A percentile compares a stretch with the other conserved stretches of the same genome.
phyloP scores from a whole-genome alignment of 305 asterid species.

The Stenogyne calaminthoides region DNA sequence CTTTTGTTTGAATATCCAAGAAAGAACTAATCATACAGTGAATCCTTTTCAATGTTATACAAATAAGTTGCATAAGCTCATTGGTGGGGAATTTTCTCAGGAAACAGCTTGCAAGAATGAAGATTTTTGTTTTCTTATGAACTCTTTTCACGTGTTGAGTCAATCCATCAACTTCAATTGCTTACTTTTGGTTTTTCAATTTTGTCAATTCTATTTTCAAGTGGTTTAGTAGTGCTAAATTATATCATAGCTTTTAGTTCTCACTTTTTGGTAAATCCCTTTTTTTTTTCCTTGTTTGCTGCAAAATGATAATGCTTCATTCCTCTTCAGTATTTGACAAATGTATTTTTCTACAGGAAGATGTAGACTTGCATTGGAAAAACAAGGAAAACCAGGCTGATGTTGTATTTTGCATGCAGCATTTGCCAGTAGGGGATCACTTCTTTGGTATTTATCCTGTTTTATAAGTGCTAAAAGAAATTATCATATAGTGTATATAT shows the following conservation, averaged over 20 bases:
- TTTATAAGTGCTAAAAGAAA: conserved; percentile 12
- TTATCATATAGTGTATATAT: neutral
- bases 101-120: neutral
- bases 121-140: neutral
- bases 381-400: conserved; percentile 82
- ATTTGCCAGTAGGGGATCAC: conserved; percentile 67
- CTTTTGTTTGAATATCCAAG: neutral
- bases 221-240: neutral
- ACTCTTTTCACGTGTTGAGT: neutral
- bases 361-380: conserved; percentile 57
- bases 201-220: conserved; percentile 17
- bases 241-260: conserved; percentile 9
- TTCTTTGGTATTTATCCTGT: conserved; percentile 10
- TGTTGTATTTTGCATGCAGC: conserved; percentile 88
- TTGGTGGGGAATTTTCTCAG: neutral
- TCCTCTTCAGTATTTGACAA: conserved; percentile 10
- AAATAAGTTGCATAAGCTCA: neutral
- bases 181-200: neutral
- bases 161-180: neutral
- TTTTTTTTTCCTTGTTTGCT: conserved; percentile 12
- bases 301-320: conserved; percentile 12
- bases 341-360: conserved; percentile 62
- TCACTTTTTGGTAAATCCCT: neutral
- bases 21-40: conserved; percentile 1
- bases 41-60: neutral